These are phyloP conservation scores for Pythium dissimile DNA, from an alignment of 352 stramenopile genomes.

Conservation along the genomic window DNA sequence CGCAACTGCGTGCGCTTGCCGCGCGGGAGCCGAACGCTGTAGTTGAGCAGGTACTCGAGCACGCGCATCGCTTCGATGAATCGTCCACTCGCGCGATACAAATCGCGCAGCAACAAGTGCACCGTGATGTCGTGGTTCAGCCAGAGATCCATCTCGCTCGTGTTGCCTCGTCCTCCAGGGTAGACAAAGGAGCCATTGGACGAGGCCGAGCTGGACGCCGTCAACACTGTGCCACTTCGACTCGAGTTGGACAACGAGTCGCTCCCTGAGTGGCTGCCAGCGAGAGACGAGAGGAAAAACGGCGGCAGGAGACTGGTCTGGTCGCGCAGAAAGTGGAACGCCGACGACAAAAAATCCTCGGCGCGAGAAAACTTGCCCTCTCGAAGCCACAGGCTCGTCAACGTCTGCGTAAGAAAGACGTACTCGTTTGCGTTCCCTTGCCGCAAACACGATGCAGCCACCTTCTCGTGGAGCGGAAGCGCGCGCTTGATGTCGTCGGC, in stretches of 20 bases:
- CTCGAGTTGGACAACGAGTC: constrained; percentile 31
- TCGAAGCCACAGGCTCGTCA: constrained; percentile 76
- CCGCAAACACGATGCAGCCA: constrained; percentile 54
- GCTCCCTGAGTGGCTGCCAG: constrained; percentile 42
- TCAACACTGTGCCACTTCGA: constrained; percentile 68
- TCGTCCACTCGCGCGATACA: constrained; percentile 77
- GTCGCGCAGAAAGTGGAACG: constrained; percentile 67
- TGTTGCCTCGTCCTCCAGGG: constrained; percentile 42
- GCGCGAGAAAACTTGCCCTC: constrained; percentile 74
- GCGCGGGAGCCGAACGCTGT: constrained; percentile 62
- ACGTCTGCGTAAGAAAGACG: constrained; percentile 76
- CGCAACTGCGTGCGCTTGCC: constrained; percentile 76
- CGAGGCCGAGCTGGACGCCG: constrained; percentile 62
- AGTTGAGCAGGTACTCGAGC: constrained; percentile 73
- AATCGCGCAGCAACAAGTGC: constrained; percentile 73
- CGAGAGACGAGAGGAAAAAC: constrained; percentile 50
- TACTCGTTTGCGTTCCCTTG: constrained; percentile 86
- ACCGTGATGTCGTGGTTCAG: constrained; percentile 81
- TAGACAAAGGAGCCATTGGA: constrained; percentile 63
- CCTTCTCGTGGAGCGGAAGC: constrained; percentile 75
- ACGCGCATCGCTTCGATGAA: constrained; percentile 77
- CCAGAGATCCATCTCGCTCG: constrained; percentile 73
- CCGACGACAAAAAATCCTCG: constrained; percentile 59
- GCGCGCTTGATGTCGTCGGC: constrained; percentile 75
- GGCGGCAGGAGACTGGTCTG: constrained; percentile 64